Percentiles rank a stretch among this genome's conserved stretches.
These are phyloP conservation scores for Guadua angustifolia DNA, from an alignment of 176 grass and related monocot species.

Conservation along the genomic window DNA sequence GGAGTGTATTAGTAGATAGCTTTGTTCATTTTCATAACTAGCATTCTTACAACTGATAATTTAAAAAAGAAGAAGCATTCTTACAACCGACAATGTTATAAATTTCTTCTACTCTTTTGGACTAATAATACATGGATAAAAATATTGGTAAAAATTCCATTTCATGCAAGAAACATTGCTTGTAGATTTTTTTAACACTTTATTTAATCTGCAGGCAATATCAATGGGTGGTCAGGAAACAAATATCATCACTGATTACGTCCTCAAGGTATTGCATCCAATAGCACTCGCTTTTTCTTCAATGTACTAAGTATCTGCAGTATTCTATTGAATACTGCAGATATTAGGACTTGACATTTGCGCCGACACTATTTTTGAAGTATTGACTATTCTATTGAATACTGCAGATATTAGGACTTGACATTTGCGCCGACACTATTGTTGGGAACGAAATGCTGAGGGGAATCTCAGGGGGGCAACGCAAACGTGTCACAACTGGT, in stretches of 20 bases:
- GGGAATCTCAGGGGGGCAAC: conserved; percentile 68
- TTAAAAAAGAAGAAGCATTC: background rate
- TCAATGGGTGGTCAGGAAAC: conserved; percentile 56
- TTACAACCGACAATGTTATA: background rate
- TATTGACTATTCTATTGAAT: conserved; percentile 16
- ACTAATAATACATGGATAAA: background rate
- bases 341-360: conserved; percentile 73
- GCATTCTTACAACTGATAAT: background rate
- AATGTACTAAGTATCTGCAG: background rate
- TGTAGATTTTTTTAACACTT: background rate
- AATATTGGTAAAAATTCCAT: background rate
- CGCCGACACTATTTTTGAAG: conserved; percentile 58
- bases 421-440: conserved; percentile 67
- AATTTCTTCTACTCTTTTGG: background rate
- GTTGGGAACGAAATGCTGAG: conserved; percentile 67
- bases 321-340: conserved; percentile 41
- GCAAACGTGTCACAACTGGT: conserved; percentile 69
- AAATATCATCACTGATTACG: conserved; percentile 62
- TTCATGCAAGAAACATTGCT: background rate
- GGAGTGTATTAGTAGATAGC: background rate
- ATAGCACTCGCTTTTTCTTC: background rate
- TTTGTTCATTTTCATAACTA: background rate
- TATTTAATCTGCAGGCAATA: conserved; percentile 49
- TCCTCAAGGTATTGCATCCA: conserved; percentile 54
- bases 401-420: conserved; percentile 63